Conservation (phyloP, 2,329 filamentous ascomycete genomes). For the Xylaria hypoxylon region DNA sequence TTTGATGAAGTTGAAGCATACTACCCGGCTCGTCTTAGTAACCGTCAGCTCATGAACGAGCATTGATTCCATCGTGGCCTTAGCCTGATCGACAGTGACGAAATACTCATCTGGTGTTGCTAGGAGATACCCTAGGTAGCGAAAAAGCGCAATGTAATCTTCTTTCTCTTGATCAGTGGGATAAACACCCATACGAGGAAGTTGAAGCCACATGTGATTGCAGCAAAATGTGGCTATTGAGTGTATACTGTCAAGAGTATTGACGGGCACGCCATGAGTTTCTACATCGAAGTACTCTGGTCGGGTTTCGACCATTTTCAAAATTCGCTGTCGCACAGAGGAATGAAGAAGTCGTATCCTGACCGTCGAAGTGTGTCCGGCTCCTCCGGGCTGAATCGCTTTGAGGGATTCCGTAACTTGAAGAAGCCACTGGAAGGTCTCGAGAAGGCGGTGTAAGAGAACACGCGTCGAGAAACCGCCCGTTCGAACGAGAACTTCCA, state of each 20-base stretch:
- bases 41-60: conserved; percentile 51
- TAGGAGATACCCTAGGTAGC: conserved; percentile 51
- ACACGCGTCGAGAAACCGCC: conserved; percentile 73
- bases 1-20: conserved; percentile 55
- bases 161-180: conserved; percentile 66
- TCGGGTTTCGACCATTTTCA: conserved; percentile 63
- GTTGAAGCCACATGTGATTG: conserved; percentile 69
- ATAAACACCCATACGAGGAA: conserved; percentile 73
- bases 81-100: conserved; percentile 42
- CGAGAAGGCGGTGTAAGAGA: conserved; percentile 67
- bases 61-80: conserved; percentile 52
- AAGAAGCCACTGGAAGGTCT: conserved; percentile 57
- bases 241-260: conserved; percentile 72
- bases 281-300: conserved; percentile 71
- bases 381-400: conserved; percentile 70
- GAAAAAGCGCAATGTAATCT: conserved; percentile 72
- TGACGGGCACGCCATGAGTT: conserved; percentile 71
- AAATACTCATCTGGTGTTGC: conserved; percentile 48
- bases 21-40: conserved; percentile 51
- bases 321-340: conserved; percentile 71
- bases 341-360: conserved; percentile 75
- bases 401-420: conserved; percentile 70
- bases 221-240: conserved; percentile 74
- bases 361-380: conserved; percentile 70
- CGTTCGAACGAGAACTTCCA: conserved; percentile 73